Conservation (phyloP, 495 filamentous ascomycete genomes). For the Penicillium herquei region DNA sequence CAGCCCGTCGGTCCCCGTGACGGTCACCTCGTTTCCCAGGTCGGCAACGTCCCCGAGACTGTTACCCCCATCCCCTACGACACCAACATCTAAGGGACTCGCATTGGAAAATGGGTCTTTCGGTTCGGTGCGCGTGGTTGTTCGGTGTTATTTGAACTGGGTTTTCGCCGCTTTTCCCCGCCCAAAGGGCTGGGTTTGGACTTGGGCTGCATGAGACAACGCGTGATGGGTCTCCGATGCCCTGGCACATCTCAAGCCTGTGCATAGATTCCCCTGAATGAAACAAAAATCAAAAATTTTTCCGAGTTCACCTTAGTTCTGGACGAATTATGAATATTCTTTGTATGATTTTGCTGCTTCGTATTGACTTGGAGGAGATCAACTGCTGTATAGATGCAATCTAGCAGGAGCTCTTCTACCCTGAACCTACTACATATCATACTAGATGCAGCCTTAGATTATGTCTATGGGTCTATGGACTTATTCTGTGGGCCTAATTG, state of each 20-base stretch:
- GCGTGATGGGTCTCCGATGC: constrained; percentile 41
- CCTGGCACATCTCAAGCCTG: constrained; percentile 43
- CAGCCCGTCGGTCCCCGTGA: constrained; percentile 78
- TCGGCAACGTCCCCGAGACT: constrained; percentile 83
- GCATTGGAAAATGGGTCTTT: constrained; percentile 23
- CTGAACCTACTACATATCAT: too few relatives aligned
- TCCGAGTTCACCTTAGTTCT: constrained; percentile 29
- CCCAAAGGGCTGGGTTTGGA: constrained; percentile 30
- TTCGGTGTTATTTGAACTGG: constrained; percentile 44
- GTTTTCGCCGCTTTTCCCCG: constrained; percentile 35
- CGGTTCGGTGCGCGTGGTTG: constrained; percentile 42
- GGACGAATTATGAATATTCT: constrained; percentile 2
- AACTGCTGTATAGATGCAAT: too few relatives aligned
- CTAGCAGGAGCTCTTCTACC: too few relatives aligned
- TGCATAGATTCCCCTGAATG: constrained; percentile 56
- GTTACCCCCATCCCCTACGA: constrained; percentile 91
- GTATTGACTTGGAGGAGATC: not conserved
- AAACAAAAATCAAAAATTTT: constrained; percentile 47
- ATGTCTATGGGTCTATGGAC: too few relatives aligned
- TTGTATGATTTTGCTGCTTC: not conserved
- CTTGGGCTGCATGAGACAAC: constrained; percentile 44
- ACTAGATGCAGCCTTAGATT: too few relatives aligned
- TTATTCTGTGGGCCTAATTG: too few relatives aligned
- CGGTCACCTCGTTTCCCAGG: constrained; percentile 69
- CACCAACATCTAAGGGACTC: constrained; percentile 84